Evolutionary conservation across 2,329 filamentous ascomycete genomes (phyloP).

Genomic region (Hirsutella minnesotensis): DNA sequence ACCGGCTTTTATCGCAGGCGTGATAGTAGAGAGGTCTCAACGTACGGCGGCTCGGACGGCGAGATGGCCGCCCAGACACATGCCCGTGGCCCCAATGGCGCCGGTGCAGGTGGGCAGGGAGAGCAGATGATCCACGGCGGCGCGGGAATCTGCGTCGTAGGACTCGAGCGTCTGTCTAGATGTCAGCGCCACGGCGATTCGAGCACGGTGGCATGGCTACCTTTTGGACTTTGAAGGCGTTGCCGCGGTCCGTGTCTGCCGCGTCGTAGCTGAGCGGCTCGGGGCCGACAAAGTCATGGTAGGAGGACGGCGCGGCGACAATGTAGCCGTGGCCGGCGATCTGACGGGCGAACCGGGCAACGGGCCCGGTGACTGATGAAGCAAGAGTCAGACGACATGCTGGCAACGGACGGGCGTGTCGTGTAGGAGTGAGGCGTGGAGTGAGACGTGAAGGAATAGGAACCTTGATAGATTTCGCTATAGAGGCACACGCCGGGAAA

Average conservation of each 20-base stretch:
- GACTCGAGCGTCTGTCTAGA: slow-evolving; percentile 57
- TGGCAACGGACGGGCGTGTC: not conserved
- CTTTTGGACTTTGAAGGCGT: slow-evolving; percentile 76
- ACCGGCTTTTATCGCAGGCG: not conserved
- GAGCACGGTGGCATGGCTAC: slow-evolving; percentile 27
- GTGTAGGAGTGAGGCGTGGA: slow-evolving; percentile 1
- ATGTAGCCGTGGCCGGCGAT: slow-evolving; percentile 92
- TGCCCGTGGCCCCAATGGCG: slow-evolving; percentile 66
- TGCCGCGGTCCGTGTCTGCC: slow-evolving; percentile 78
- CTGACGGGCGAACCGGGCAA: slow-evolving; percentile 78
- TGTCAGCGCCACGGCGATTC: not conserved
- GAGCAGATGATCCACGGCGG: slow-evolving; percentile 59
- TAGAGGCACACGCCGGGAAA: slow-evolving; percentile 85
- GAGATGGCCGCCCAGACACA: slow-evolving; percentile 89
- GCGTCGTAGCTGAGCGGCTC: slow-evolving; percentile 77
- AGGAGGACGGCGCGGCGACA: slow-evolving; percentile 78
- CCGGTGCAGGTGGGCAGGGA: slow-evolving; percentile 70
- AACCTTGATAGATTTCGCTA: slow-evolving; percentile 93
- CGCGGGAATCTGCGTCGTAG: slow-evolving; percentile 69
- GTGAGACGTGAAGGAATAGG: slow-evolving; percentile 3
- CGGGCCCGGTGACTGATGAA: slow-evolving; percentile 71
- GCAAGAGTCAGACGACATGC: not conserved
- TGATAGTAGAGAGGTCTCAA: slow-evolving; percentile 1
- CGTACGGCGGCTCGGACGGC: slow-evolving; percentile 47
- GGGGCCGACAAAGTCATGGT: slow-evolving; percentile 85